These are phyloP conservation scores for Arthrobotrys pseudoclavata DNA, from an alignment of 2,329 filamentous ascomycete genomes.

Conservation along the genomic window DNA sequence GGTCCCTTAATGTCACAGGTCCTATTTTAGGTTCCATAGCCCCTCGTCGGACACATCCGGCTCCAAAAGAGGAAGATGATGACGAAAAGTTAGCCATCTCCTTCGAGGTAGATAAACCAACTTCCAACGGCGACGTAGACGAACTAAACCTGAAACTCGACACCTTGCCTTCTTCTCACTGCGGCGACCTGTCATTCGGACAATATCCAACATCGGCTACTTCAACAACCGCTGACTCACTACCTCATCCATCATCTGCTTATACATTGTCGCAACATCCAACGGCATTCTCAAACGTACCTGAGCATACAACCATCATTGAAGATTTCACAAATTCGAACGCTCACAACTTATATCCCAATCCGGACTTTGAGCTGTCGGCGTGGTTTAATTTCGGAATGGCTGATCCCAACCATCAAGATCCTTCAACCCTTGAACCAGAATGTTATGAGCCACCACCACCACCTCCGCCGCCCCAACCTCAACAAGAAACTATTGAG, in stretches of 20 bases:
- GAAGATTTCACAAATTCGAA: conserved; percentile 34
- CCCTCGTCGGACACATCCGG: conserved; percentile 14
- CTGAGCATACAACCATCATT: conserved; percentile 15
- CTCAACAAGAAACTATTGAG: conserved; percentile 14
- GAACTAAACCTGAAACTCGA: conserved; percentile 12
- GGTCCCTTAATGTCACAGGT: conserved; percentile 31
- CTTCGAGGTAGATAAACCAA: conserved; percentile 19
- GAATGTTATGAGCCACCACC: conserved; percentile 31
- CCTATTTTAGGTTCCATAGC: neutral
- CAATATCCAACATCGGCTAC: conserved; percentile 36
- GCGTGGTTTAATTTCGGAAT: conserved; percentile 31
- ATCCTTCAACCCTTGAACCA: conserved; percentile 10
- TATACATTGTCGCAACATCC: conserved; percentile 33
- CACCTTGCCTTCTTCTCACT: conserved; percentile 12
- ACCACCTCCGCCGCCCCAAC: neutral
- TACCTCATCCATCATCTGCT: neutral
- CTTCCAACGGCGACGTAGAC: neutral
- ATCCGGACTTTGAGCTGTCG: conserved; percentile 11
- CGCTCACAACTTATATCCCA: conserved; percentile 15
- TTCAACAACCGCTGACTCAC: conserved; percentile 11
- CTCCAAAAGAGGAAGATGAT: conserved; percentile 31
- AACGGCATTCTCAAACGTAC: conserved; percentile 21
- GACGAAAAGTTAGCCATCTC: conserved; percentile 15
- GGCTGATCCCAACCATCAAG: conserved; percentile 22
- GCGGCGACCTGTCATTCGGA: conserved; percentile 18